Evolutionary conservation across 139 green algal genomes (phyloP), one percentile per base, ranked within the genome.

Genomic region (Coelastrella sp.): DNA sequence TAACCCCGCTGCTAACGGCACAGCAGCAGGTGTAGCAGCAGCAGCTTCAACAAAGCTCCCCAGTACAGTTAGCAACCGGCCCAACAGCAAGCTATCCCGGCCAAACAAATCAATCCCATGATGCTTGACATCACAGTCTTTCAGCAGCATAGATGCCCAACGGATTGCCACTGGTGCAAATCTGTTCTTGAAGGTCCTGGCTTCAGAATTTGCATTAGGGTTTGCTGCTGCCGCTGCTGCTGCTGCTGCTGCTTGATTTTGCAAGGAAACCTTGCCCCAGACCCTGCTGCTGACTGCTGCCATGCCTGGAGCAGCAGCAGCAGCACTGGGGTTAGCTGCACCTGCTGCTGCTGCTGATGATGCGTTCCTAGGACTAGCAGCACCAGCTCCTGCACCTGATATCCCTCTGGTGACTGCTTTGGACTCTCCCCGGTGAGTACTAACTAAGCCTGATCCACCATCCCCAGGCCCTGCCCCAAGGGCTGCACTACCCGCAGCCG

Each of bases 61-160:
- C 73, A 96, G 90, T 4, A 94, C 95, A 11, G 87, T 75, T 16
- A 98, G 92, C 83, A 99, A 84, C 32, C 95, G 92, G 3, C 96
- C 97, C 68, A 99, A 94, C 75, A 99, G 59, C 68, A 96, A 77
- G 77, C 90, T 73, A 79, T 98, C 73, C 4, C 73, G 58, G 3
- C 89, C 76, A 98, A 94, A 91, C 80, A 98, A 89, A 92, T 99
- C 96, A 32, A 98, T 92, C 17, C 97, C 97, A n/a, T 98, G 97
- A 58, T 80, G 81, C 64, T 22, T n/a, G 20, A 82, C 90, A 81
- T 85, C 65, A 32, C 92, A 73, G 54, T 91, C 84, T 73, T 92
- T 56, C 23, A 98, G 93, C 81, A 98, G 91, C 8, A 86, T 92
- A 0, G 93, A 85, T 0, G 95, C 90, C 96, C 96, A 98, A 23